Evolutionary conservation across 163 green algal genomes (phyloP).

Genomic region (Prototheca wickerhamii): DNA sequence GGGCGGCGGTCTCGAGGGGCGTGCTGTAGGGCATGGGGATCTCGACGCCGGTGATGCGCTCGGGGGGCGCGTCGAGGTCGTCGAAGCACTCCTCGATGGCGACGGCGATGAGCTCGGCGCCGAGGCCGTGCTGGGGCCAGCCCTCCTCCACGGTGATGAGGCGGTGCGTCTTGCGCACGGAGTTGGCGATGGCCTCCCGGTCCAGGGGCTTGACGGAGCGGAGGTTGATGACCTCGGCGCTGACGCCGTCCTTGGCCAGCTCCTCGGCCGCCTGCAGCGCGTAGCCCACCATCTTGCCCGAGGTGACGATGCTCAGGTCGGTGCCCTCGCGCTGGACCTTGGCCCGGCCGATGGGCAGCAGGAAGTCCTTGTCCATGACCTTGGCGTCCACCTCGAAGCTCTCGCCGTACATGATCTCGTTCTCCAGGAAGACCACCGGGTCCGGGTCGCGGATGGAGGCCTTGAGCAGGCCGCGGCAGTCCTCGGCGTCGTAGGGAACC

Average conservation of each 20-base stretch:
- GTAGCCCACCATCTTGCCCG: conserved; percentile 92
- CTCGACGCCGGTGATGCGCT: conserved; percentile 79
- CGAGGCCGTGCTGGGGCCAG: conserved; percentile 91
- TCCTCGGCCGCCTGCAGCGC: conserved; percentile 84
- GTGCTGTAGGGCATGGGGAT: conserved; percentile 94
- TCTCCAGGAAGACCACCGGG: conserved; percentile 95
- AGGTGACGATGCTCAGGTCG: conserved; percentile 87
- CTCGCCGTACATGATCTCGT: conserved; percentile 95
- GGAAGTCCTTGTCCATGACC: conserved; percentile 85
- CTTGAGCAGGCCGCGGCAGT: conserved; percentile 82
- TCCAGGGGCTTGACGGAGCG: conserved; percentile 89
- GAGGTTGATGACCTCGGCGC: conserved; percentile 91
- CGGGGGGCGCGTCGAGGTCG: conserved; percentile 89
- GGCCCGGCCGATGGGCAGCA: conserved; percentile 92
- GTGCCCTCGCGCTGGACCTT: conserved; percentile 79
- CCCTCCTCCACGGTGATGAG: conserved; percentile 91
- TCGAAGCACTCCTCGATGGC: conserved; percentile 92
- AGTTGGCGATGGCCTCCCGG: conserved; percentile 71
- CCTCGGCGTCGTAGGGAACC: conserved; percentile 78
- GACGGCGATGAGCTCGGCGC: conserved; percentile 63
- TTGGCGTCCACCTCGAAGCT: conserved; percentile 51
- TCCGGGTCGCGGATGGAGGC: conserved; percentile 93
- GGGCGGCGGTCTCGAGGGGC: conserved; percentile 75
- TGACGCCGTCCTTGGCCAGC: conserved; percentile 82
- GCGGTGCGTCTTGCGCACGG: conserved; percentile 78